Conservation (phyloP, 2,329 filamentous ascomycete genomes). For the Orbilia javanica region DNA sequence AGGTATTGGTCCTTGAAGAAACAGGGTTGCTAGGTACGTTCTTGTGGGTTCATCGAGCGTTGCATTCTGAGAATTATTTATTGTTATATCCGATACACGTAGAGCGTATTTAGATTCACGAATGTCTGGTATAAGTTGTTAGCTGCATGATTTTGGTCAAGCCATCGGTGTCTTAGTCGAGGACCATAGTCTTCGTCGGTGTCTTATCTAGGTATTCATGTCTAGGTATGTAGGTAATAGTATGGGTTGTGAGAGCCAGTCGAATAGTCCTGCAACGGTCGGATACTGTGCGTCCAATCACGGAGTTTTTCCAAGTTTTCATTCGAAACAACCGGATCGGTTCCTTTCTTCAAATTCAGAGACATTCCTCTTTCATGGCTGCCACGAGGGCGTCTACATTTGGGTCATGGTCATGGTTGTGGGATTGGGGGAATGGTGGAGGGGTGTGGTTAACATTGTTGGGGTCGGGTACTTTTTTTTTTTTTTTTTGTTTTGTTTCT, state of each 20-base stretch:
- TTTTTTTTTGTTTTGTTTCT: conserved; percentile 37
- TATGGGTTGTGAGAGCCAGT: conserved; percentile 6
- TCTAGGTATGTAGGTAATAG: neutral
- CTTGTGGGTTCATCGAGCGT: too few species aligned
- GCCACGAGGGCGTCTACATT: conserved; percentile 48
- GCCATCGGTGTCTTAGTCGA: neutral
- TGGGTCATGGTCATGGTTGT: neutral
- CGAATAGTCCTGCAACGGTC: conserved; percentile 46
- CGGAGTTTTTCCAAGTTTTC: conserved; percentile 9
- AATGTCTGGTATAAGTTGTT: too few species aligned
- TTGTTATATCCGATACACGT: neutral
- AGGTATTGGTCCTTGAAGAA: too few species aligned
- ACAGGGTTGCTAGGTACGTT: neutral
- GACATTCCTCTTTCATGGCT: conserved; percentile 44
- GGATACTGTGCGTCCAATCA: conserved; percentile 37
- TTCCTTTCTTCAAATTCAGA: conserved; percentile 20
- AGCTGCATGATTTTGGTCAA: too few species aligned
- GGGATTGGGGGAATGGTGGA: conserved; percentile 2
- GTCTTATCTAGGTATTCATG: neutral
- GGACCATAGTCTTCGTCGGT: neutral
- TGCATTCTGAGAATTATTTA: neutral
- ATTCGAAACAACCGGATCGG: neutral
- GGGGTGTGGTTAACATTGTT: conserved; percentile 10
- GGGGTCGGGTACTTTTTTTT: conserved; percentile 50
- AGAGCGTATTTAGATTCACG: neutral